Percentiles rank a stretch among this genome's conserved stretches.
These are phyloP conservation scores for Amanita rubescens DNA, from an alignment of 768 basidiomycete genomes.

Conservation along the genomic window DNA sequence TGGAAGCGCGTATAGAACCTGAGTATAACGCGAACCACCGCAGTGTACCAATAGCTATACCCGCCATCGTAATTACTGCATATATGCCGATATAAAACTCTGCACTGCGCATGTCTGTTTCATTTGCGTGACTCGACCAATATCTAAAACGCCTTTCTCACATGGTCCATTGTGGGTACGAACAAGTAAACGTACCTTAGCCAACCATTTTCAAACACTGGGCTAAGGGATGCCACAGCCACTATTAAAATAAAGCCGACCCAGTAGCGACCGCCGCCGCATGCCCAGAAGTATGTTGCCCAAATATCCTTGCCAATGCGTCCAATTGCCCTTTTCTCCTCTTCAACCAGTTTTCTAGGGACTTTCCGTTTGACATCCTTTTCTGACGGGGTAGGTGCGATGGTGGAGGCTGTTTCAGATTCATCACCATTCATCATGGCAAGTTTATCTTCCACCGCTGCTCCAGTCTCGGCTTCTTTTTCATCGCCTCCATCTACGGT, in stretches of 20 bases:
- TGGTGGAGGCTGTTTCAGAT: conserved; percentile 30
- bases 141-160: conserved; percentile 17
- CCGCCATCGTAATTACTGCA: conserved; percentile 35
- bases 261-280: conserved; percentile 39
- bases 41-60: conserved; percentile 37
- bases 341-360: conserved; percentile 76
- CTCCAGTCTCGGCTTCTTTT: conserved; percentile 25
- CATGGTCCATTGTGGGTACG: neutral
- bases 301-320: conserved; percentile 54
- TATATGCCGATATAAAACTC: conserved; percentile 61
- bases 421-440: conserved; percentile 42
- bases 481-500: conserved; percentile 30
- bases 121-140: conserved; percentile 43
- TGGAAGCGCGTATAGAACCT: conserved; percentile 69
- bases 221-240: conserved; percentile 44
- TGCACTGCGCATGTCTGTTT: conserved; percentile 30
- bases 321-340: conserved; percentile 60
- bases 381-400: conserved; percentile 25
- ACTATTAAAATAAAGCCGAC: conserved; percentile 36
- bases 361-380: conserved; percentile 27
- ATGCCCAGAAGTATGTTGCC: conserved; percentile 31
- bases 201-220: conserved; percentile 61
- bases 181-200: conserved; percentile 26
- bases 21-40: conserved; percentile 60
- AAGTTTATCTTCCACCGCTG: neutral